Percentiles rank a stretch among this genome's conserved stretches.
These are phyloP conservation scores for Plasmodium adleri DNA, from an alignment of 169 alveolate species.

Conservation along the genomic window DNA sequence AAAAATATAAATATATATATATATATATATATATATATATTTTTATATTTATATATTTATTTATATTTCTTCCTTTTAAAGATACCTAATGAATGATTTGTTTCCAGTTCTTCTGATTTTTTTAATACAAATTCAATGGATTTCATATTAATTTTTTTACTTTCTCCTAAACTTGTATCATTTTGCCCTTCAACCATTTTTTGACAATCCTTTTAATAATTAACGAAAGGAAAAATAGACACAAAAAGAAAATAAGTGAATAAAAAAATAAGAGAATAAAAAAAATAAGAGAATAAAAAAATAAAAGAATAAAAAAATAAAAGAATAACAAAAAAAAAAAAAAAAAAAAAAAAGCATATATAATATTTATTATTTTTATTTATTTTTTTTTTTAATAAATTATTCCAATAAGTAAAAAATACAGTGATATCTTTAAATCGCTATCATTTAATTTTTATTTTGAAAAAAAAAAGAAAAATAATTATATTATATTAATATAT, in stretches of 20 bases:
- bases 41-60: neutral
- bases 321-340: no score
- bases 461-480: no score
- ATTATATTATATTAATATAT: no score
- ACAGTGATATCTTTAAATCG: no score
- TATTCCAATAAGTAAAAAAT: no score
- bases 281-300: neutral
- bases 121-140: slow-evolving; percentile 57
- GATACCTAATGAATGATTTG: slow-evolving; percentile 65
- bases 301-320: no score
- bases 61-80: slow-evolving; percentile 2
- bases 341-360: no score
- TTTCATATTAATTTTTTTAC: slow-evolving; percentile 41
- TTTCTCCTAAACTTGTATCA: slow-evolving; percentile 4
- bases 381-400: no score
- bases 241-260: neutral
- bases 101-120: slow-evolving; percentile 71
- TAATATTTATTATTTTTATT: no score
- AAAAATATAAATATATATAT: neutral
- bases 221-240: no score
- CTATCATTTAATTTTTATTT: no score
- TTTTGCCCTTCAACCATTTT: slow-evolving; percentile 7
- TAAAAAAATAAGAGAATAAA: neutral
- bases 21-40: slow-evolving; percentile 6
- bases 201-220: slow-evolving; percentile 2